These are phyloP conservation scores for Rutstroemia sp. DNA, from an alignment of 2,329 filamentous ascomycete genomes.

Conservation along the genomic window DNA sequence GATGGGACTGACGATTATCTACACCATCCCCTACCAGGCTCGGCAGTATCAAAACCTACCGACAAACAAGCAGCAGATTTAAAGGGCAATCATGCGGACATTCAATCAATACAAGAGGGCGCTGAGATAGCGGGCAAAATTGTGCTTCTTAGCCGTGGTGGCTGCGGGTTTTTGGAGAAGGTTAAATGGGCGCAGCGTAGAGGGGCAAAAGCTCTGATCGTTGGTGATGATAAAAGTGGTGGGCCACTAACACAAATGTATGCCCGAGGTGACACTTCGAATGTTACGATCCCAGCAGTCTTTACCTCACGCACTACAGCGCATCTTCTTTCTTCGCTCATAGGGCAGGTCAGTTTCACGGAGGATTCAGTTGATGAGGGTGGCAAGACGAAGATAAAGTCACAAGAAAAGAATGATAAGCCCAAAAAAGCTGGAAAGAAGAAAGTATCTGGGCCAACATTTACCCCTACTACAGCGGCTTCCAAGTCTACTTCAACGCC, in stretches of 20 bases:
- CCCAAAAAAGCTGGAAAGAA: slow-evolving; percentile 24
- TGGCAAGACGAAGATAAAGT: slow-evolving; percentile 47
- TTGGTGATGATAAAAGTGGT: slow-evolving; percentile 86
- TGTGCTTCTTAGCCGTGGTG: slow-evolving; percentile 82
- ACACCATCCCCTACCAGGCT: slow-evolving; percentile 42
- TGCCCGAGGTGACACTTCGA: slow-evolving; percentile 91
- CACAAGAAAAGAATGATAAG: slow-evolving; percentile 35
- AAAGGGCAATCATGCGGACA: slow-evolving; percentile 62
- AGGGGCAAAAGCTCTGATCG: slow-evolving; percentile 82
- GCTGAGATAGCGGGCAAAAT: slow-evolving; percentile 93
- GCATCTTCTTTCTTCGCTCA: slow-evolving; percentile 80
- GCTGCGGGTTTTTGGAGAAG: slow-evolving; percentile 94
- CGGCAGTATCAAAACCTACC: slow-evolving; percentile 32
- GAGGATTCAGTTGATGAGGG: slow-evolving; percentile 54
- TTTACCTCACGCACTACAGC: slow-evolving; percentile 95
- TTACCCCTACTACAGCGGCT: slow-evolving; percentile 23
- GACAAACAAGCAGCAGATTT: slow-evolving; percentile 19
- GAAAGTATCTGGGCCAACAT: slow-evolving; percentile 17
- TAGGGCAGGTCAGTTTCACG: slow-evolving; percentile 61
- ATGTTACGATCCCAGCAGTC: slow-evolving; percentile 85
- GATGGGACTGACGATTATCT: slow-evolving; percentile 85
- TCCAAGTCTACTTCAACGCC: slow-evolving; percentile 25
- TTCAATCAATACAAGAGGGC: slow-evolving; percentile 82
- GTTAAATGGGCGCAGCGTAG: slow-evolving; percentile 93
- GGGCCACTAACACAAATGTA: slow-evolving; percentile 95